Evolutionary conservation across 768 basidiomycete species (phyloP).

Genomic region (Suillus subalutaceus): DNA sequence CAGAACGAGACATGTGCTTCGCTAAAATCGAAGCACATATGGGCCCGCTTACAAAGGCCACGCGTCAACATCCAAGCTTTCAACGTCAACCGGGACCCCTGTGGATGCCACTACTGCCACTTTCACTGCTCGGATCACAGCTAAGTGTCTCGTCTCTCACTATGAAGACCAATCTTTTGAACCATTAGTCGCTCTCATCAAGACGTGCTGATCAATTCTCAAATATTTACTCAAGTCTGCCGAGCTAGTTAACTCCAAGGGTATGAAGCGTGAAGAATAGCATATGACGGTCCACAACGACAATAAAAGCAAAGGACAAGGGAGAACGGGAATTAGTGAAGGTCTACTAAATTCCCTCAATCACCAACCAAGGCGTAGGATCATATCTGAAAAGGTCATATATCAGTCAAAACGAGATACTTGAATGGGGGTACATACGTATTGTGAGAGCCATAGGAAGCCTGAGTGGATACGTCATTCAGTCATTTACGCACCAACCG

Average conservation of each 20-base stretch:
- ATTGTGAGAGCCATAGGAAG: conserved; percentile 98
- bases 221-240: background rate
- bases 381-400: conserved; percentile 3
- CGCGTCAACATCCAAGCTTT: too few relatives aligned
- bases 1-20: too few relatives aligned
- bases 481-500: conserved; percentile 14
- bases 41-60: too few relatives aligned
- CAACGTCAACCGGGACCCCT: too few relatives aligned
- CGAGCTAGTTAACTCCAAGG: background rate
- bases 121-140: background rate
- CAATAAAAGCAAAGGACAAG: background rate
- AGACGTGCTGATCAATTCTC: background rate
- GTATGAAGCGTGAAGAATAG: conserved; percentile 7
- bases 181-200: background rate
- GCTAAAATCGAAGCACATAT: too few relatives aligned
- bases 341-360: background rate
- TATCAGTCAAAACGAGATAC: background rate
- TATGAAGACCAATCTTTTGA: background rate
- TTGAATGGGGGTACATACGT: conserved; percentile 56
- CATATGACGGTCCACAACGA: conserved; percentile 3
- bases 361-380: background rate
- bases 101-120: background rate
- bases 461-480: conserved; percentile 40
- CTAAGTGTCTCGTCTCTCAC: background rate
- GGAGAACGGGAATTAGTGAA: background rate